These are phyloP conservation scores for Sutorius australiensis DNA, from an alignment of 768 basidiomycete species.

Conservation along the genomic window DNA sequence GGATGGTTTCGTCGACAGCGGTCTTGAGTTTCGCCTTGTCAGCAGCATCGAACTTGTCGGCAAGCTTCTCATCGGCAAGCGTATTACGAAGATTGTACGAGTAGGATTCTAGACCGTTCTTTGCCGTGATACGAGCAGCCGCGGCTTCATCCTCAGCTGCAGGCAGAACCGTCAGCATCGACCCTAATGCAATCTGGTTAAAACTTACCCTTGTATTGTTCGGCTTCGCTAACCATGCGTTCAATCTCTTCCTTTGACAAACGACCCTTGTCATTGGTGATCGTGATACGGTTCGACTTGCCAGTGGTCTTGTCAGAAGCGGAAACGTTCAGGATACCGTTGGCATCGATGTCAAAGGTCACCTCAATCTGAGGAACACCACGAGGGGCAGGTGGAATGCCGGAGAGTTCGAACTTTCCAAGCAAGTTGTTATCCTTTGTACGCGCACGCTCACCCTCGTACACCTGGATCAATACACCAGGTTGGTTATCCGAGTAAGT, in stretches of 20 bases:
- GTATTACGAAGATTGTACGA: slow-evolving; percentile 94
- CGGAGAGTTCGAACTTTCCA: slow-evolving; percentile 96
- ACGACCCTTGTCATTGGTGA: slow-evolving; percentile 96
- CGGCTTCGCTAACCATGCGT: slow-evolving; percentile 93
- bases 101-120: slow-evolving; percentile 94
- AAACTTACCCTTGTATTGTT: slow-evolving; percentile 76
- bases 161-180: slow-evolving; percentile 9
- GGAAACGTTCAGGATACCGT: slow-evolving; percentile 94
- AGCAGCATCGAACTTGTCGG: slow-evolving; percentile 79
- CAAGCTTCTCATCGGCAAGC: slow-evolving; percentile 77
- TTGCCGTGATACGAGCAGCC: slow-evolving; percentile 74
- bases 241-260: slow-evolving; percentile 97
- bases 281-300: slow-evolving; percentile 91
- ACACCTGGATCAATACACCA: slow-evolving; percentile 97
- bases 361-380: slow-evolving; percentile 98
- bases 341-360: slow-evolving; percentile 97
- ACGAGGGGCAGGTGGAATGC: slow-evolving; percentile 94
- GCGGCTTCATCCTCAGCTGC: slow-evolving; percentile 84
- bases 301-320: slow-evolving; percentile 96
- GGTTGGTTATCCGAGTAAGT: slow-evolving; percentile 99
- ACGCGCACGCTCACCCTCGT: slow-evolving; percentile 96
- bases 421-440: slow-evolving; percentile 99
- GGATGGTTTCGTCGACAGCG: slow-evolving; percentile 78
- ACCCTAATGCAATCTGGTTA: neutral
- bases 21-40: slow-evolving; percentile 84